phyloP scores from a whole-genome alignment of 495 filamentous ascomycete species.

The Hypoxylon perforatum region DNA sequence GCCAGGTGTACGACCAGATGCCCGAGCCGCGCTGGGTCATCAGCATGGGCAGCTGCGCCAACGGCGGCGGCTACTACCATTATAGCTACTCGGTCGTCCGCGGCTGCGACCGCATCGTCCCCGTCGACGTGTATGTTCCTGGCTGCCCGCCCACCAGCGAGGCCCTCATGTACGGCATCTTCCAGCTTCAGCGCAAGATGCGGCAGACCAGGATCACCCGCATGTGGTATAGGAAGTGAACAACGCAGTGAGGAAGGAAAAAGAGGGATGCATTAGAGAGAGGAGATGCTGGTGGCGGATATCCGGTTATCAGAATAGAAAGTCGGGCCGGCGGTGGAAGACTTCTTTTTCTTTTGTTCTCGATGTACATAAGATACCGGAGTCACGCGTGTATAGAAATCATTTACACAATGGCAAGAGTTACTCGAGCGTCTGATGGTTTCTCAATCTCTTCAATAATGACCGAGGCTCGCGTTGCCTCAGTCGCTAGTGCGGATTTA shows the following conservation, averaged over 20 bases:
- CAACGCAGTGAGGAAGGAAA: background rate
- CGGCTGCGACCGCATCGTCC: conserved; percentile 90
- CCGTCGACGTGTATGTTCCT: conserved; percentile 92
- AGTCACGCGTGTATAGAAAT: conserved; percentile 19
- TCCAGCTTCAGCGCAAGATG: conserved; percentile 90
- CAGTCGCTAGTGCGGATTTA: background rate
- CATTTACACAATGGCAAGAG: conserved; percentile 8
- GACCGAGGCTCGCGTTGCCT: background rate
- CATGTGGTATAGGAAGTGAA: conserved; percentile 72
- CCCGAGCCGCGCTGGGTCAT: conserved; percentile 94
- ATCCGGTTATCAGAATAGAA: conserved; percentile 1
- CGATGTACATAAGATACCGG: conserved; percentile 41
- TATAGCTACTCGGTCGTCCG: conserved; percentile 90
- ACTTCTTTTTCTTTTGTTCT: conserved; percentile 22
- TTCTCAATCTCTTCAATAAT: too few species aligned
- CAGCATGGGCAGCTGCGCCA: conserved; percentile 91
- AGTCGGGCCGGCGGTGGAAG: conserved; percentile 13
- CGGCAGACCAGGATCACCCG: conserved; percentile 77
- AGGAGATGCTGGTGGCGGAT: background rate
- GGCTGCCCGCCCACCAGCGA: conserved; percentile 92
- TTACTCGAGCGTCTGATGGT: background rate
- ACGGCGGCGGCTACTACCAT: conserved; percentile 94
- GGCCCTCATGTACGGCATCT: conserved; percentile 88
- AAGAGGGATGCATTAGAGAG: background rate
- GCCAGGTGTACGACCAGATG: conserved; percentile 99